Evolutionary conservation across 1,284 basidiomycete species (phyloP).

Genomic region (Anthracocystis panici-leucophaei): DNA sequence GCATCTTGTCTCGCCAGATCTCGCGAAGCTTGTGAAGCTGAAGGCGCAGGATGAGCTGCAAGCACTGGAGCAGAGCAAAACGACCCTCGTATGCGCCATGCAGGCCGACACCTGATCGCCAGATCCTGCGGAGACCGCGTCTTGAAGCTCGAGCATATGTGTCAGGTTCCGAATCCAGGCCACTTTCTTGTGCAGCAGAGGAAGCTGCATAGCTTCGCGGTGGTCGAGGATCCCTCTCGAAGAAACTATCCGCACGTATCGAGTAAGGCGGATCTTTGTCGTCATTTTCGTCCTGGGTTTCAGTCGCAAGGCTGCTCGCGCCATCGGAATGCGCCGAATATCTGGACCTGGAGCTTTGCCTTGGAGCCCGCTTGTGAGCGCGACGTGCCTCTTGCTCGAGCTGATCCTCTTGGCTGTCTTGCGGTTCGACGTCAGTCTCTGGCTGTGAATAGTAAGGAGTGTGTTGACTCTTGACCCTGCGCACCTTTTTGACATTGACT

Average conservation of each 20-base stretch:
- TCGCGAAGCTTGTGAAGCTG: conserved; percentile 52
- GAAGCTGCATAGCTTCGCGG: conserved; percentile 34
- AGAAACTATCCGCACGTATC: conserved; percentile 43
- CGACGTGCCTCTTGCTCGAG: conserved; percentile 17
- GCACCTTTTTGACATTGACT: conserved; percentile 25
- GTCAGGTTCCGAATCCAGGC: conserved; percentile 29
- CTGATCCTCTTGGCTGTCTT: conserved; percentile 40
- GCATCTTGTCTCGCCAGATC: conserved; percentile 44
- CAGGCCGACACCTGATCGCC: conserved; percentile 38
- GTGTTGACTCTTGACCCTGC: conserved; percentile 41
- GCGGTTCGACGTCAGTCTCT: conserved; percentile 42
- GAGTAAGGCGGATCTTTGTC: conserved; percentile 19
- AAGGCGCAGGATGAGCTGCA: conserved; percentile 58
- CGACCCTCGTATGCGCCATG: conserved; percentile 41
- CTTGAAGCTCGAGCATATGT: conserved; percentile 26
- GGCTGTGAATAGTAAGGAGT: conserved; percentile 41
- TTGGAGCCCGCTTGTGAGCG: conserved; percentile 22
- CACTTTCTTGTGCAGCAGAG: conserved; percentile 35
- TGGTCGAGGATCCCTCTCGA: conserved; percentile 21
- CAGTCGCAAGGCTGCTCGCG: conserved; percentile 1
- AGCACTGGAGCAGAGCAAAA: conserved; percentile 52
- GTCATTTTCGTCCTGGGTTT: conserved; percentile 10
- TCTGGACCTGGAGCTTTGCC: conserved; percentile 12
- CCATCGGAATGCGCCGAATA: conserved; percentile 18
- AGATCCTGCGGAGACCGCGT: conserved; percentile 32